phyloP scores from a whole-genome alignment of 768 basidiomycete genomes.

The Chalciporus chontae region DNA sequence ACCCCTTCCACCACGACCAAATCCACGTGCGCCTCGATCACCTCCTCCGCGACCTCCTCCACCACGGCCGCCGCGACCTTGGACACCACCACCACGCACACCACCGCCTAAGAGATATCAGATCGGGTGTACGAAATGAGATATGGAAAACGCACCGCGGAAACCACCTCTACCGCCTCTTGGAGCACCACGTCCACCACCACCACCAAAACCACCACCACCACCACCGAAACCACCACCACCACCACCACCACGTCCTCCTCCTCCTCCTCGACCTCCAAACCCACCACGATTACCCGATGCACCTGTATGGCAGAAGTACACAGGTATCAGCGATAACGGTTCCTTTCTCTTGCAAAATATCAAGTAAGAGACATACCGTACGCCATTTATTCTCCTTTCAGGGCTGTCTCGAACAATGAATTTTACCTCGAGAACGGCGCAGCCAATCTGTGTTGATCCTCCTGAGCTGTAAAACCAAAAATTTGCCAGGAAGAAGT shows the following conservation, averaged over 20 bases:
- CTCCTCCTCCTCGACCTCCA: slow-evolving; percentile 40
- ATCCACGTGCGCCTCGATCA: slow-evolving; percentile 44
- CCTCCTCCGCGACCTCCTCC: slow-evolving; percentile 41
- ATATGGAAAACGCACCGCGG: slow-evolving; percentile 26
- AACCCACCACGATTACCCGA: slow-evolving; percentile 79
- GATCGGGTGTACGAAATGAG: not conserved
- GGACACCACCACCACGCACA: slow-evolving; percentile 26
- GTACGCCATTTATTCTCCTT: slow-evolving; percentile 32
- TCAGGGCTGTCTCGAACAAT: not conserved
- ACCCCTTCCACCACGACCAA: slow-evolving; percentile 54
- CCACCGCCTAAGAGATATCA: slow-evolving; percentile 8
- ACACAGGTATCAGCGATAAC: not conserved
- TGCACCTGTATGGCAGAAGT: slow-evolving; percentile 35
- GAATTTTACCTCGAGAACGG: slow-evolving; percentile 10
- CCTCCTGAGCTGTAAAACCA: not conserved
- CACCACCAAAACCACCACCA: slow-evolving; percentile 56
- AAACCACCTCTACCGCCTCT: slow-evolving; percentile 43
- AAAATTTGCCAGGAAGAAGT: slow-evolving; percentile 10
- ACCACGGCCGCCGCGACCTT: slow-evolving; percentile 33
- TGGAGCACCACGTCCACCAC: slow-evolving; percentile 38
- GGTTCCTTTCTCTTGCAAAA: not conserved
- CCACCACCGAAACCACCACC: slow-evolving; percentile 32
- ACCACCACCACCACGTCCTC: slow-evolving; percentile 36
- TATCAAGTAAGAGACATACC: slow-evolving; percentile 17
- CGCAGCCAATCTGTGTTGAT: slow-evolving; percentile 10